Conservation (phyloP, 768 basidiomycete genomes). For the Termitomyces sp. region DNA sequence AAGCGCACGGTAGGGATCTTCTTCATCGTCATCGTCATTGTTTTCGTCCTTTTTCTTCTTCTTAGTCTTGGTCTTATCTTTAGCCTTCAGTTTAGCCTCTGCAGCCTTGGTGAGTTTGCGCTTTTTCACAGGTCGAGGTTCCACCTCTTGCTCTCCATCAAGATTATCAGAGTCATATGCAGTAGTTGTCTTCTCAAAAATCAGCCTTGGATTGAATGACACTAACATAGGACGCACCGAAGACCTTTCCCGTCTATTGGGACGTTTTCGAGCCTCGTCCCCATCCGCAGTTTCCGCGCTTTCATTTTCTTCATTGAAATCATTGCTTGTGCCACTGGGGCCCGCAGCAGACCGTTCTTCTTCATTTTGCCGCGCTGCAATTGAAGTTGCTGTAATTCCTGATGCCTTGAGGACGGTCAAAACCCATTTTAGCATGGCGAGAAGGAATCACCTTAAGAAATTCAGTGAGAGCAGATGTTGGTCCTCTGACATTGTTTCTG, state of each 20-base stretch:
- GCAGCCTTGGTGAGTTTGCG: slow-evolving; percentile 47
- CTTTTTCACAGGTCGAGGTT: slow-evolving; percentile 42
- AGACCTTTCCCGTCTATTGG: too few species aligned
- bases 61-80: slow-evolving; percentile 34
- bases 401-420: slow-evolving; percentile 25
- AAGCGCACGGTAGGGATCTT: slow-evolving; percentile 62
- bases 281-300: slow-evolving; percentile 2
- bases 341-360: slow-evolving; percentile 36
- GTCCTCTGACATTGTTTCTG: slow-evolving; percentile 65
- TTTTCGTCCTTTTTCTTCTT: slow-evolving; percentile 34
- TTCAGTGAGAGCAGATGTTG: slow-evolving; percentile 79
- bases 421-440: neutral
- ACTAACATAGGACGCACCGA: too few species aligned
- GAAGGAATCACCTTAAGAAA: slow-evolving; percentile 54
- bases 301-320: slow-evolving; percentile 7
- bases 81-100: slow-evolving; percentile 32
- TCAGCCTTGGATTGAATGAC: too few species aligned
- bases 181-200: too few species aligned
- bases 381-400: slow-evolving; percentile 42
- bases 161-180: too few species aligned
- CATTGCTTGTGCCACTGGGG: slow-evolving; percentile 28
- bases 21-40: slow-evolving; percentile 50
- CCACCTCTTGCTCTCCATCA: too few species aligned
- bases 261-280: too few species aligned
- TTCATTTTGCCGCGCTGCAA: slow-evolving; percentile 30